phyloP scores from a whole-genome alignment of 2,329 filamentous ascomycete species.

The Colletotrichum eremochloae region DNA sequence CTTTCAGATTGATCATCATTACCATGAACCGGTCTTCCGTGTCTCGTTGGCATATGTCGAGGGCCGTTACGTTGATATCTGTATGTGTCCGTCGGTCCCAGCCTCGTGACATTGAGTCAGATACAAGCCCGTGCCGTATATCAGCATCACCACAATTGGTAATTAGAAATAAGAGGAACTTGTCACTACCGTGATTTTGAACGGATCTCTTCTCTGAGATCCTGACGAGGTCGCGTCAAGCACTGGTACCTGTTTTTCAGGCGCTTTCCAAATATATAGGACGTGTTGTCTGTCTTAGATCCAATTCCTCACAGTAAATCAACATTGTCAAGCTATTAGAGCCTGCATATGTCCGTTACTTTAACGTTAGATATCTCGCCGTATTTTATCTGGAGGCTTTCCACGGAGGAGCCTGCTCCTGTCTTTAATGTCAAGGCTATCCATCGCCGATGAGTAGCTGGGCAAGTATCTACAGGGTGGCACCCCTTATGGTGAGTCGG shows the following conservation, averaged over 20 bases:
- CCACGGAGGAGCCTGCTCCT: neutral
- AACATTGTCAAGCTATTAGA: too few species aligned
- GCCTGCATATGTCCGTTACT: neutral
- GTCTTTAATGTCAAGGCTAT: neutral
- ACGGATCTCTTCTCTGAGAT: neutral
- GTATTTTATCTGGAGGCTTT: neutral
- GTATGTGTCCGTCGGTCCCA: neutral
- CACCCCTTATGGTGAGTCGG: neutral
- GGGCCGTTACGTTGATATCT: neutral
- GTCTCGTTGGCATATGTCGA: neutral
- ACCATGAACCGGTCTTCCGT: neutral
- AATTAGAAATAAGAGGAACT: neutral
- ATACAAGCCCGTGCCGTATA: too few species aligned
- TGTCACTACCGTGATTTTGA: accelerated
- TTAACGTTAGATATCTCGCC: neutral
- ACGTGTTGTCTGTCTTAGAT: neutral
- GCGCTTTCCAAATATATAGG: neutral
- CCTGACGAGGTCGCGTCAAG: neutral
- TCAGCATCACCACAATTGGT: neutral
- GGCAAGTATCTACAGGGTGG: neutral
- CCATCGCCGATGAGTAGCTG: neutral
- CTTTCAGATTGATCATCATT: neutral
- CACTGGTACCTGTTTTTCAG: neutral
- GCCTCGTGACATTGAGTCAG: neutral
- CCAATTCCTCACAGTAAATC: neutral